A percentile compares a stretch with the other conserved stretches of the same genome.
These are phyloP conservation scores for Saccharomycopsis javanensis DNA, from an alignment of 805 yeast genomes.

Conservation along the genomic window DNA sequence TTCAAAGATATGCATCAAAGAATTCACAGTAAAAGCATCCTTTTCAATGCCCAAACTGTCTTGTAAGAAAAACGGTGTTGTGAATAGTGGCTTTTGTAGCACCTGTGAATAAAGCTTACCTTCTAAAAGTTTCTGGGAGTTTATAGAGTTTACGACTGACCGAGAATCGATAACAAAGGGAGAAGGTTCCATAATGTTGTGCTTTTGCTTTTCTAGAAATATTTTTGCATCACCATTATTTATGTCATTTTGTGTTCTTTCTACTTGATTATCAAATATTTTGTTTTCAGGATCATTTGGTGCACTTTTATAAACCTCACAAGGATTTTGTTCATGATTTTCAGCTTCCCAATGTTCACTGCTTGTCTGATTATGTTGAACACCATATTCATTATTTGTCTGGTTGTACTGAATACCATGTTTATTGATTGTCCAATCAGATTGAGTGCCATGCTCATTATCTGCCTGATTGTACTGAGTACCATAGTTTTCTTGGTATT, in stretches of 20 bases:
- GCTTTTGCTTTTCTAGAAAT: not conserved
- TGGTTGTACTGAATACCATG: too few species aligned
- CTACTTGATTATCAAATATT: too few species aligned
- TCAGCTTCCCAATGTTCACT: not conserved
- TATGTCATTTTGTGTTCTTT: not conserved
- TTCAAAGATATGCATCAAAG: slow-evolving; percentile 17
- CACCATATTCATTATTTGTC: too few species aligned
- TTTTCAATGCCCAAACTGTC: slow-evolving; percentile 12
- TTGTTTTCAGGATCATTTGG: not conserved
- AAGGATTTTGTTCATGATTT: not conserved
- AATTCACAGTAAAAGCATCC: slow-evolving; percentile 13
- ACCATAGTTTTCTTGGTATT: not conserved
- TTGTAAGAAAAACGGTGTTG: slow-evolving; percentile 14
- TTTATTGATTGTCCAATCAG: too few species aligned
- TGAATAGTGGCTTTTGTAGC: slow-evolving; percentile 11
- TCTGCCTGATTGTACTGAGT: too few species aligned
- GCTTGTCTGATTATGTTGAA: too few species aligned
- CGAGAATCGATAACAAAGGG: not conserved
- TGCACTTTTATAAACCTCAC: not conserved
- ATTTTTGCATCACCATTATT: not conserved
- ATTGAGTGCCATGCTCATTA: too few species aligned
- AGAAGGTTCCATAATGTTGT: not conserved
- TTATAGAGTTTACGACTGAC: not conserved
- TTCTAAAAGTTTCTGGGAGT: slow-evolving; percentile 10
- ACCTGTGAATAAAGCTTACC: slow-evolving; percentile 16